Percentiles rank a stretch among this genome's conserved stretches.
Evolutionary conservation across 306 rosid species (phyloP).

Genomic region (Delonix regia): DNA sequence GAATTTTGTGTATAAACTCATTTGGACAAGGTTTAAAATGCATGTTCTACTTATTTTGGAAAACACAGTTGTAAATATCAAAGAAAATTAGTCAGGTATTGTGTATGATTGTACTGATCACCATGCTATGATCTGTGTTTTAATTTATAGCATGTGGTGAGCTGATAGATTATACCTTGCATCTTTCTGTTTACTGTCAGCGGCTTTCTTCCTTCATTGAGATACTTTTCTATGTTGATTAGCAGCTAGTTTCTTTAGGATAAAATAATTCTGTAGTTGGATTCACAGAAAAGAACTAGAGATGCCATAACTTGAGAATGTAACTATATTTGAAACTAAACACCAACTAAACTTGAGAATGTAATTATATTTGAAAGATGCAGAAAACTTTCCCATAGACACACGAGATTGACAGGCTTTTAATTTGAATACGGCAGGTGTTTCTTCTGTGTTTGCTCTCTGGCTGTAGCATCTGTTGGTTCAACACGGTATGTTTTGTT

Average conservation of each 20-base stretch:
- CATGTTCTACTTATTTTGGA: too few species aligned
- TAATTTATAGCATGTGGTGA: conserved; percentile 9
- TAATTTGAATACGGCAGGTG: conserved; percentile 54
- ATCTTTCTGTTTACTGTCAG: conserved; percentile 8
- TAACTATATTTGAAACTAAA: not conserved
- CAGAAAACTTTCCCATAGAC: conserved; percentile 7
- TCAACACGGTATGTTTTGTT: conserved; percentile 95
- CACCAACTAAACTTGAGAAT: too few species aligned
- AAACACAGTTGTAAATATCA: too few species aligned
- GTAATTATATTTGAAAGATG: not conserved
- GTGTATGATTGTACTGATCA: not conserved
- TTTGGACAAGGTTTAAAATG: too few species aligned
- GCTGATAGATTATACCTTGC: conserved; percentile 11
- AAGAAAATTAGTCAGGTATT: too few species aligned
- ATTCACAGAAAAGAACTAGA: conserved; percentile 4
- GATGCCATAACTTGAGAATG: not conserved
- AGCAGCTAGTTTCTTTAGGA: not conserved
- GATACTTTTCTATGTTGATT: not conserved
- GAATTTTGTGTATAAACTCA: too few species aligned
- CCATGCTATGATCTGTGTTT: not conserved
- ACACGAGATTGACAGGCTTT: conserved; percentile 22
- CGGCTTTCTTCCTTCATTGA: not conserved
- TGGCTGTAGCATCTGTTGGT: conserved; percentile 98
- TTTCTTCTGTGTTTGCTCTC: conserved; percentile 76
- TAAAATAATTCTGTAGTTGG: not conserved